Evolutionary conservation across 2,329 filamentous ascomycete genomes (phyloP), one percentile per base, ranked within the genome.

Genomic region (Cyanodermella asteris): DNA sequence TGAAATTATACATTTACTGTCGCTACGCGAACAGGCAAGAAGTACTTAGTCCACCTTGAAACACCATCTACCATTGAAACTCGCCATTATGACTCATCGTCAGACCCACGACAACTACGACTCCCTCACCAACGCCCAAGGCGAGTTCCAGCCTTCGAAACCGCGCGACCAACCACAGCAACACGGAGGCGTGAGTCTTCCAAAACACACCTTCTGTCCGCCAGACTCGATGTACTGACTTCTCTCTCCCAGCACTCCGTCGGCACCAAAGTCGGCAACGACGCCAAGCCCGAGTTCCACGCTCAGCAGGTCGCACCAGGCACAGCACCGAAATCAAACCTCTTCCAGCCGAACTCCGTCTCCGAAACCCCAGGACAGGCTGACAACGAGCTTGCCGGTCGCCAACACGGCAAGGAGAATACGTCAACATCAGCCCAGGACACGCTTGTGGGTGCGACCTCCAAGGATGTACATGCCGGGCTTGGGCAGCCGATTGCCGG

Each of bases 211-310:
- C 13, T 22, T 19, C 13, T 13, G 4, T 7, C 13, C 14, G 23
- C 24, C 27, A 15, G 23, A 27, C 16, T 26, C 12, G 16, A 29
- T 13, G 15, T 26, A 24, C 27, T 29, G 29, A 34, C 22, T 10
- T 24, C 18, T 33, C 35, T 16, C n/a, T n/a, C 17, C 5, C 35
- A 75, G 69, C 72, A 78, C 45, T 55, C 66, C 40, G 59, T 61
- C 4, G 72, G 72, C 29, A 62, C 62, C 38, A 45, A 45, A n/a
- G 34, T 37, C 8, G 50, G 55, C 33, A 63, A 66, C 35, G 67
- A 72, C 26, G 49, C 50, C 13, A 40, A 47, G 8, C 65, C 65
- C 12, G 71, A 74, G 39, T 80, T 74, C 52, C 52, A 60, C 37
- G 60, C 64, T 13, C 35, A 78, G 42, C 59, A 56, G 1, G 47